Conservation (phyloP, 2,329 filamentous ascomycete genomes). For the Hymenoscyphus albidus region DNA sequence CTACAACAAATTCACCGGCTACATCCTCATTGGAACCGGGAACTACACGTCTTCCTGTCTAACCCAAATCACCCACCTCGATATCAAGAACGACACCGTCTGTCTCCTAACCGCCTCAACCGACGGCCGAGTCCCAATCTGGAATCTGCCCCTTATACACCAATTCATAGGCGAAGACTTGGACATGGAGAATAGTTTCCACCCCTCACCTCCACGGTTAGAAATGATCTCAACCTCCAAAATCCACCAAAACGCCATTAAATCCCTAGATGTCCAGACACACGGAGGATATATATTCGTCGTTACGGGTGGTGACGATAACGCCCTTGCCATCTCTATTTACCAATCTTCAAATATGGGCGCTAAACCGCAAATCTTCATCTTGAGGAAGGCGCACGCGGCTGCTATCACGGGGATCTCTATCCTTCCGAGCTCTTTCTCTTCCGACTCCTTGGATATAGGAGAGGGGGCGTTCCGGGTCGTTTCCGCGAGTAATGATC, state of each 20-base stretch:
- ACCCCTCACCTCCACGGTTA: conserved; percentile 1
- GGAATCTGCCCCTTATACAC: conserved; percentile 35
- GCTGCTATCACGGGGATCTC: conserved; percentile 62
- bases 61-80: conserved; percentile 52
- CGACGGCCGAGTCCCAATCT: conserved; percentile 71
- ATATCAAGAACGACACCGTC: conserved; percentile 38
- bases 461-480: conserved; percentile 28
- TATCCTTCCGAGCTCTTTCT: conserved; percentile 32
- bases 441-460: conserved; percentile 16
- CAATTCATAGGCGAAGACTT: background rate
- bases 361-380: conserved; percentile 7
- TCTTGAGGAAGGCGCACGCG: conserved; percentile 61
- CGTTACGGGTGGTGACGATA: conserved; percentile 84
- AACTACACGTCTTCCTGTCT: conserved; percentile 71
- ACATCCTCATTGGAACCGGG: conserved; percentile 49
- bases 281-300: conserved; percentile 44
- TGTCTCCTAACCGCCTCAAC: conserved; percentile 67
- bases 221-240: conserved; percentile 34
- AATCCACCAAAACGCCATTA: conserved; percentile 80
- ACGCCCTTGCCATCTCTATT: conserved; percentile 62
- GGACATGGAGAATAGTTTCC: conserved; percentile 1
- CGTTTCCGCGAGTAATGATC: conserved; percentile 56
- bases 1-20: conserved; percentile 41
- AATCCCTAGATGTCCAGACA: conserved; percentile 53
- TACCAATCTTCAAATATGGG: conserved; percentile 23